Evolutionary conservation across 2,329 filamentous ascomycete genomes (phyloP).

Genomic region (Penicillium brasilianum): DNA sequence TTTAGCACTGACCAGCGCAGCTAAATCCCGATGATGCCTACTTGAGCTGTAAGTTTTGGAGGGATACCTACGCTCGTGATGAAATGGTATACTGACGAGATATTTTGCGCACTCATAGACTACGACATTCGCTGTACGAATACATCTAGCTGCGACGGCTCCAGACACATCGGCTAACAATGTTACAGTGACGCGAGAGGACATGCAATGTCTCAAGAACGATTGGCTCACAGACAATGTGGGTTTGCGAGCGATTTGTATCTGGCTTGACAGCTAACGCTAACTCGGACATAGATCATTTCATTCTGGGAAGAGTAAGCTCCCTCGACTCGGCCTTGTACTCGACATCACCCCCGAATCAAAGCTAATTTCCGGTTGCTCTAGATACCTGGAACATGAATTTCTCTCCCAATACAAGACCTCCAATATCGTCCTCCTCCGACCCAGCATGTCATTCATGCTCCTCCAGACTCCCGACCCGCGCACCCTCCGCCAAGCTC

Average conservation of each 20-base stretch:
- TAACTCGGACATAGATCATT: conserved; percentile 69
- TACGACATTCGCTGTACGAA: conserved; percentile 67
- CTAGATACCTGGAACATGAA: conserved; percentile 83
- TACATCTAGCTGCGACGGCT: not conserved
- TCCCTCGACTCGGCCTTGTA: conserved; percentile 2
- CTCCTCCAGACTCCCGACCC: conserved; percentile 74
- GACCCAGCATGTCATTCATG: conserved; percentile 90
- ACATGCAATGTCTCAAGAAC: conserved; percentile 83
- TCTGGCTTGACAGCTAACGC: conserved; percentile 26
- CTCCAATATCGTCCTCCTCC: conserved; percentile 85
- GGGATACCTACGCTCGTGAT: not conserved
- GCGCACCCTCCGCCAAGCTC: conserved; percentile 64
- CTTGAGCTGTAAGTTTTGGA: conserved; percentile 66
- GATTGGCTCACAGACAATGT: conserved; percentile 99
- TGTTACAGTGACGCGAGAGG: conserved; percentile 77
- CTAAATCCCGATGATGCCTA: conserved; percentile 70
- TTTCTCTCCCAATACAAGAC: conserved; percentile 78
- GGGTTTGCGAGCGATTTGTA: conserved; percentile 40
- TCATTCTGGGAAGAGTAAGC: conserved; percentile 95
- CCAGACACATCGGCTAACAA: conserved; percentile 19
- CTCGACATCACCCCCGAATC: not conserved
- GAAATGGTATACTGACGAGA: conserved; percentile 18
- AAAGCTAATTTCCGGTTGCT: conserved; percentile 18
- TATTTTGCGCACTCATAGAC: conserved; percentile 50
- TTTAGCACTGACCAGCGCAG: conserved; percentile 36